Percentiles rank a stretch among this genome's conserved stretches.
phyloP scores from a whole-genome alignment of 2,329 filamentous ascomycete species.

The Teratosphaeria viscida region DNA sequence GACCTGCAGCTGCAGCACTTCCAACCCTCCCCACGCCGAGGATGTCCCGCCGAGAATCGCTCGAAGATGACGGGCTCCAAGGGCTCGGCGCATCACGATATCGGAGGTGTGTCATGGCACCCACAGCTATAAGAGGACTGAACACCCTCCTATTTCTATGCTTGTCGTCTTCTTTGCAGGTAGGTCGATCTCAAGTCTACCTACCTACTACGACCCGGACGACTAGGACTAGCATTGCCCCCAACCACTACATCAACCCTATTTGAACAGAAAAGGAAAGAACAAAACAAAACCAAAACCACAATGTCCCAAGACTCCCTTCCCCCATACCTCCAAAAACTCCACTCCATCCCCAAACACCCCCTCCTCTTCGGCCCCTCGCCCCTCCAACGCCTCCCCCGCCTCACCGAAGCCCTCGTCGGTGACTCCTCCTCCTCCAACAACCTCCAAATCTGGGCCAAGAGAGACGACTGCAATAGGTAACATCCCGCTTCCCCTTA shows the following conservation, averaged over 20 bases:
- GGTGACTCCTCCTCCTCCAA: constrained; percentile 30
- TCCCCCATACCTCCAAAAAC: constrained; percentile 13
- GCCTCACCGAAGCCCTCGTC: constrained; percentile 49
- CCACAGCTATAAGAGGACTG: background rate
- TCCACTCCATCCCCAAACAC: constrained; percentile 46
- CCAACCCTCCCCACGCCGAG: background rate
- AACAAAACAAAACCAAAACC: background rate
- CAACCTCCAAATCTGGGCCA: constrained; percentile 55
- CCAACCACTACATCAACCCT: background rate
- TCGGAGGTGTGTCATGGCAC: background rate
- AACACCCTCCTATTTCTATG: too few species aligned
- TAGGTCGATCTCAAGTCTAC: background rate
- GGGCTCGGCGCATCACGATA: background rate
- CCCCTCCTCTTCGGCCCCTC: constrained; percentile 57
- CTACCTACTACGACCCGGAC: background rate
- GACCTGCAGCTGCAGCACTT: too few species aligned
- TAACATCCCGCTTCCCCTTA: background rate
- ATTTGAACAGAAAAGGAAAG: background rate
- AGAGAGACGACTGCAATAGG: constrained; percentile 53
- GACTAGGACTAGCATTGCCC: background rate
- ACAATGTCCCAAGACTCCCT: background rate
- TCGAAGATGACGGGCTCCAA: background rate
- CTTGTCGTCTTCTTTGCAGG: too few species aligned
- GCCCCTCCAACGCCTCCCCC: constrained; percentile 56
- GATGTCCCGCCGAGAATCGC: background rate